Percentiles rank a stretch among this genome's conserved stretches.
Evolutionary conservation across 306 rosid genomes (phyloP).

Genomic region (Cucurbita argyrosperma): DNA sequence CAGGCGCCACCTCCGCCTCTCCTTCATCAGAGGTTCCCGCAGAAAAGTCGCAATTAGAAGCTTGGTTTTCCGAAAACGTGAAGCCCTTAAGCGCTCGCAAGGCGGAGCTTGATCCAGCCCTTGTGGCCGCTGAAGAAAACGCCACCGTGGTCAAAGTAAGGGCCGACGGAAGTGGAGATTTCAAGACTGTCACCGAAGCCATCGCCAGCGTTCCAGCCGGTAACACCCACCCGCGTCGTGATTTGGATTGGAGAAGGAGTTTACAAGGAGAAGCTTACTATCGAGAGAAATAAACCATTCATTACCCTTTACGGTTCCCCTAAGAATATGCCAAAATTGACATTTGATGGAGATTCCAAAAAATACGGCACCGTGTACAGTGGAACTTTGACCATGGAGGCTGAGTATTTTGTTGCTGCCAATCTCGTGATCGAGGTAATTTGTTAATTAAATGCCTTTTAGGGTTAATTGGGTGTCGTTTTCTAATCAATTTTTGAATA

Average conservation of each 20-base stretch:
- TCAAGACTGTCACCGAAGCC: slow-evolving; percentile 31
- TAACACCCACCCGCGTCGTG: slow-evolving; percentile 32
- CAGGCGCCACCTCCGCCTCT: too few species aligned
- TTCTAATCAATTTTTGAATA: too few species aligned
- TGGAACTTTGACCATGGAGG: slow-evolving; percentile 23
- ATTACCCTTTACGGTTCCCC: slow-evolving; percentile 29
- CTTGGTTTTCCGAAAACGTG: slow-evolving; percentile 28
- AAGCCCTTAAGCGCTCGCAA: neutral
- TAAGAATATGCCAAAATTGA: slow-evolving; percentile 18
- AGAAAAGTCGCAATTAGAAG: neutral
- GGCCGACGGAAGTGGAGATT: slow-evolving; percentile 35
- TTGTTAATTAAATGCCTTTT: too few species aligned
- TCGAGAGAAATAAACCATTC: slow-evolving; percentile 29
- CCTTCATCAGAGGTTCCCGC: slow-evolving; percentile 5
- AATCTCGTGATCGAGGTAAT: slow-evolving; percentile 24
- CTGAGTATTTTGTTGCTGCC: slow-evolving; percentile 25
- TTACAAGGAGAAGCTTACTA: slow-evolving; percentile 38
- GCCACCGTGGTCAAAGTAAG: slow-evolving; percentile 25
- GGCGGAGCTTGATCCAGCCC: slow-evolving; percentile 17
- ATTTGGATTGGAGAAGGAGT: slow-evolving; percentile 36
- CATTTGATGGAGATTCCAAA: slow-evolving; percentile 21
- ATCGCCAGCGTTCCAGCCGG: slow-evolving; percentile 27
- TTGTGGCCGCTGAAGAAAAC: slow-evolving; percentile 26
- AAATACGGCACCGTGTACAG: slow-evolving; percentile 48
- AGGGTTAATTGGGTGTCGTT: neutral